Percentiles rank a stretch among this genome's conserved stretches.
phyloP scores from a whole-genome alignment of 305 asterid genomes.

The Plantago coronopus region DNA sequence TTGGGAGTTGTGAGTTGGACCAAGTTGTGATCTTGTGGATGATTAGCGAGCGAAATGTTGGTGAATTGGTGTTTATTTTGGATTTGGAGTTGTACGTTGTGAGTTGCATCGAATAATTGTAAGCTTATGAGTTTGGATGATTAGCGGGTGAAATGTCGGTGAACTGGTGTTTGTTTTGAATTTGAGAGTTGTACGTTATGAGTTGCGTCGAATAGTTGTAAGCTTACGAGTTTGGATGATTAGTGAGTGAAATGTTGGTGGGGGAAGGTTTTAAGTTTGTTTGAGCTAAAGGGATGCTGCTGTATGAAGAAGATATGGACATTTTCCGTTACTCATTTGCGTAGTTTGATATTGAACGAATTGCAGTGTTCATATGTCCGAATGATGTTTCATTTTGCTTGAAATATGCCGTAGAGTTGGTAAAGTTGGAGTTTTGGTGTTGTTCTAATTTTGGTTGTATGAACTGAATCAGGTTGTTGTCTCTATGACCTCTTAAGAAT shows the following conservation, averaged over 20 bases:
- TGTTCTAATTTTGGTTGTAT: conserved; percentile 1
- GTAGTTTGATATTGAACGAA: not conserved
- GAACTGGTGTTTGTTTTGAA: not conserved
- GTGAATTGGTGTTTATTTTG: not conserved
- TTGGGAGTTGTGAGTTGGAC: too few relatives aligned
- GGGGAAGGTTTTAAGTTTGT: not conserved
- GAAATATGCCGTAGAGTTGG: conserved; percentile 1
- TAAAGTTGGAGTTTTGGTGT: conserved; percentile 2
- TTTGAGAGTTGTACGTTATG: not conserved
- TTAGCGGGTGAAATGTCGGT: too few relatives aligned
- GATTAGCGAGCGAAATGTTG: too few relatives aligned
- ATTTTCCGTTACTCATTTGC: not conserved
- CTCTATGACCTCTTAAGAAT: conserved; percentile 57
- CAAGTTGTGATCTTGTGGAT: too few relatives aligned
- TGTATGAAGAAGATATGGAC: conserved; percentile 2
- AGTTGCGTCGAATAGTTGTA: too few relatives aligned
- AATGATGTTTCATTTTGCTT: not conserved
- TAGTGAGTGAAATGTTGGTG: not conserved
- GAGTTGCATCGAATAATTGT: too few relatives aligned
- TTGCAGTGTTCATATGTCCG: not conserved
- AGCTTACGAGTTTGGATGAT: not conserved
- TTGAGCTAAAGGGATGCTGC: not conserved
- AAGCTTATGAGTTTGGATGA: too few relatives aligned
- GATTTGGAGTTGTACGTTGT: not conserved
- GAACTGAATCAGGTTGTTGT: conserved; percentile 42